Percentiles rank a stretch among this genome's conserved stretches.
Conservation (phyloP, 352 stramenopile genomes). For the Globisporangium okanoganense region DNA sequence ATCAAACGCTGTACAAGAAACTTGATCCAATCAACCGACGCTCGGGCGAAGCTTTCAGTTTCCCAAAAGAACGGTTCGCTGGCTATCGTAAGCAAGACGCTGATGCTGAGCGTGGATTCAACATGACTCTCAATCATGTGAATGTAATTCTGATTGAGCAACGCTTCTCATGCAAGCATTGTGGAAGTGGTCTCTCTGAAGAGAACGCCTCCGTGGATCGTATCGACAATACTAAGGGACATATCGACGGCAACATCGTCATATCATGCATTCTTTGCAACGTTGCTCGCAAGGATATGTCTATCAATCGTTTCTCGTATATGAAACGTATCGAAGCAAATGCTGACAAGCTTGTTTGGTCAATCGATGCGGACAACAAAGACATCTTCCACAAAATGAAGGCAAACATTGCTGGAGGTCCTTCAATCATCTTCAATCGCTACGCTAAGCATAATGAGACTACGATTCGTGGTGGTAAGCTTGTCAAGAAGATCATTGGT, state of each 20-base stretch:
- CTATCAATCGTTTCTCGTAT: constrained; percentile 4
- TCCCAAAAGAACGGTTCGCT: neutral
- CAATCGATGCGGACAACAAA: constrained; percentile 16
- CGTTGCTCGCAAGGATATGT: constrained; percentile 24
- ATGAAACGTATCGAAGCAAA: constrained; percentile 8
- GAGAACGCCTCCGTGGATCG: constrained; percentile 14
- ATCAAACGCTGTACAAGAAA: neutral
- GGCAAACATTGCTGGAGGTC: constrained; percentile 19
- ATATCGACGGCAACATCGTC: constrained; percentile 13
- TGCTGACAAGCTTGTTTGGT: constrained; percentile 12
- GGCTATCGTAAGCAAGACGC: neutral
- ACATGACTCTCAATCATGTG: neutral
- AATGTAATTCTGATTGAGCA: neutral
- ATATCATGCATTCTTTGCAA: constrained; percentile 25
- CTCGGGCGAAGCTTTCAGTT: neutral
- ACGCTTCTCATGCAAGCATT: neutral
- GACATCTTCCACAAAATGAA: constrained; percentile 22
- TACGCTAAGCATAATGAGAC: constrained; percentile 16
- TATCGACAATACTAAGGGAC: neutral
- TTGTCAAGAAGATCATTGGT: constrained; percentile 23
- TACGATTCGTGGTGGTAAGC: constrained; percentile 15
- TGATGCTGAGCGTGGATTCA: neutral
- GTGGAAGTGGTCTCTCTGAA: constrained; percentile 5
- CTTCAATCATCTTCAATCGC: constrained; percentile 20
- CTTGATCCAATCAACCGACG: neutral